phyloP scores from a whole-genome alignment of 495 filamentous ascomycete species.

The Xanthoparmelia taractica region DNA sequence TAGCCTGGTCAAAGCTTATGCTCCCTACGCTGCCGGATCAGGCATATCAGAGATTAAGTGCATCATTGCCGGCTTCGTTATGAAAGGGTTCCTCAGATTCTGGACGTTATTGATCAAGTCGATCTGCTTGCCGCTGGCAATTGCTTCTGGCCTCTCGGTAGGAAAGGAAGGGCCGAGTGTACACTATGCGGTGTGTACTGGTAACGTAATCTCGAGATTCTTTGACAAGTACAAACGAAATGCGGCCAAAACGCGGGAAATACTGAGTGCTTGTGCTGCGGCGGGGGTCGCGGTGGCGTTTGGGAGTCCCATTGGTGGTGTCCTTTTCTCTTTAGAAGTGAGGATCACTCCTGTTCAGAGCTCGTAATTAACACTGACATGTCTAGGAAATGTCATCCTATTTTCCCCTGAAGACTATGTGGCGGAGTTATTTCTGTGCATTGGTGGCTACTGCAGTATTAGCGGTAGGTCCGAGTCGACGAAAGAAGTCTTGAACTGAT shows the following conservation, averaged over 20 bases:
- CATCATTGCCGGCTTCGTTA: conserved; percentile 98
- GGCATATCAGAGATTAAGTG: conserved; percentile 99
- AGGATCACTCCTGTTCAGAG: not conserved
- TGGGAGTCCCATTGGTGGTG: conserved; percentile 93
- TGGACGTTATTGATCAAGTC: conserved; percentile 95
- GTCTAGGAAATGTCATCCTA: conserved; percentile 87
- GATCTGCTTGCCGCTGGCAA: conserved; percentile 80
- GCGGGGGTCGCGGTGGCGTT: conserved; percentile 96
- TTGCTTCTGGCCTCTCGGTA: conserved; percentile 89
- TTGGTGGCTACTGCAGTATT: conserved; percentile 90
- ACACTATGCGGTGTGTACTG: conserved; percentile 95
- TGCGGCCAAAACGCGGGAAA: conserved; percentile 91
- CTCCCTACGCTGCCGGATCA: conserved; percentile 93
- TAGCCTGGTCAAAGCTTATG: conserved; percentile 81
- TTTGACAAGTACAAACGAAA: conserved; percentile 91
- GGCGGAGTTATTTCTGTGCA: conserved; percentile 97
- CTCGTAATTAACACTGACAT: conserved; percentile 10
- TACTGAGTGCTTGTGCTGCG: conserved; percentile 87
- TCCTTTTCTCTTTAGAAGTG: conserved; percentile 88
- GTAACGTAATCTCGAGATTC: conserved; percentile 89
- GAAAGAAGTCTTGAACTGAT: not conserved
- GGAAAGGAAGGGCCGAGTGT: conserved; percentile 98
- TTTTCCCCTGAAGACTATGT: conserved; percentile 95
- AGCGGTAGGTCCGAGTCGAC: conserved; percentile 45
- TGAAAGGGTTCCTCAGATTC: conserved; percentile 94